A percentile compares a stretch with the other conserved stretches of the same genome.
Conservation (phyloP, 306 rosid genomes). For the Leucaena leucocephala region DNA sequence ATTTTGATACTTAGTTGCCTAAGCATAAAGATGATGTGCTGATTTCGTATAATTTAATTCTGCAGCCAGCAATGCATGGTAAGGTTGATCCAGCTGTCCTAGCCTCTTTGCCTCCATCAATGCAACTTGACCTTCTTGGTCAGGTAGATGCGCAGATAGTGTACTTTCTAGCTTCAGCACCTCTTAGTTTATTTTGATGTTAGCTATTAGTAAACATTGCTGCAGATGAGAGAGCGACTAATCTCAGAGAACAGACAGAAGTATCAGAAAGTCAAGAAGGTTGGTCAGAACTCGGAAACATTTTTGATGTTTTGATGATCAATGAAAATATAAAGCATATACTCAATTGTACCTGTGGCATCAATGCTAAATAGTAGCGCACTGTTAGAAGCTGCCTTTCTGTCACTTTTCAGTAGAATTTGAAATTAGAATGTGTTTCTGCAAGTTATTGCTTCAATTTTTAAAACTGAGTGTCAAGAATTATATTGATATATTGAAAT, state of each 20-base stretch:
- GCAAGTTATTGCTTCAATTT: background rate
- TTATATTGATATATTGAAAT: background rate
- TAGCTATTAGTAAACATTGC: constrained; percentile 28
- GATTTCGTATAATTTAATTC: background rate
- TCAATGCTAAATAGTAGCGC: constrained; percentile 3
- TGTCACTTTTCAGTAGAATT: constrained; percentile 12
- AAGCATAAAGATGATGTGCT: constrained; percentile 3
- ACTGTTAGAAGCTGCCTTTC: background rate
- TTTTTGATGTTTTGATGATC: constrained; percentile 24
- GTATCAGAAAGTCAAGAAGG: constrained; percentile 96
- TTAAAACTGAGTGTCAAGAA: background rate
- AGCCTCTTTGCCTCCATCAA: constrained; percentile 64
- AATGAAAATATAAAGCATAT: constrained; percentile 16
- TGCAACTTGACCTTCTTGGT: constrained; percentile 65
- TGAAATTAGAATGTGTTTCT: constrained; percentile 12
- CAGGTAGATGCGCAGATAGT: constrained; percentile 40
- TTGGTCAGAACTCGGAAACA: constrained; percentile 43
- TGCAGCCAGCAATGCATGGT: constrained; percentile 53
- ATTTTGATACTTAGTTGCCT: constrained; percentile 20
- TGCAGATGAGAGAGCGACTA: constrained; percentile 86
- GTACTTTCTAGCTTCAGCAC: constrained; percentile 31
- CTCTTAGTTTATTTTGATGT: constrained; percentile 29
- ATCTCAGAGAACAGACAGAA: constrained; percentile 93
- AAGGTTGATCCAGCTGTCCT: constrained; percentile 55
- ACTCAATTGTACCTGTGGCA: constrained; percentile 13